Conservation (phyloP, 768 basidiomycete species). For the Kwoniella newhampshirensis region DNA sequence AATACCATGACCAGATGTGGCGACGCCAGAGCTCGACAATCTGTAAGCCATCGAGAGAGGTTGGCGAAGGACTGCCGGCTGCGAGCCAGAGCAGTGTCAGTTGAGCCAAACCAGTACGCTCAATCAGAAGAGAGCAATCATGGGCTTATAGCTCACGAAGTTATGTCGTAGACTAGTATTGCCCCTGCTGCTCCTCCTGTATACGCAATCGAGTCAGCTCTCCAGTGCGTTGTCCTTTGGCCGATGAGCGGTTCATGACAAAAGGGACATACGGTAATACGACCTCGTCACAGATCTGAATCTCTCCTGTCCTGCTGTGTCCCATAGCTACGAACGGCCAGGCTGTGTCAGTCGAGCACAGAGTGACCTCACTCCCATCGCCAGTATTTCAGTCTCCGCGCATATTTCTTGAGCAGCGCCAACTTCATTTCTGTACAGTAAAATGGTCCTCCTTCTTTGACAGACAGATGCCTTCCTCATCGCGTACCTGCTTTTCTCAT, state of each 20-base stretch:
- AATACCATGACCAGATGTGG: slow-evolving; percentile 71
- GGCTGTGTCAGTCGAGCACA: no score
- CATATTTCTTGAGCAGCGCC: no score
- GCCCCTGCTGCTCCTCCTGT: slow-evolving; percentile 64
- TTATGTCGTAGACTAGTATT: slow-evolving; percentile 56
- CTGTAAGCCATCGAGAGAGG: slow-evolving; percentile 83
- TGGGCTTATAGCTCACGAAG: slow-evolving; percentile 61
- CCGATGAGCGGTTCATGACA: neutral
- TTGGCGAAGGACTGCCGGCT: slow-evolving; percentile 86
- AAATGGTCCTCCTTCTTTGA: no score
- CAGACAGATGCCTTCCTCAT: no score
- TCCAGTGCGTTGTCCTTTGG: neutral
- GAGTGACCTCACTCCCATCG: no score
- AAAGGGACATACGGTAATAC: slow-evolving; percentile 65
- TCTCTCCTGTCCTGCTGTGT: slow-evolving; percentile 94
- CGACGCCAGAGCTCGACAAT: slow-evolving; percentile 87
- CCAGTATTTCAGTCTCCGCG: no score
- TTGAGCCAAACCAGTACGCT: neutral
- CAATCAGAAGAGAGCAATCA: neutral
- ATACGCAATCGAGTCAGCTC: neutral
- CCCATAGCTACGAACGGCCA: no score
- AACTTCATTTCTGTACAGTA: no score
- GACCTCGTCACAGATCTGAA: slow-evolving; percentile 84
- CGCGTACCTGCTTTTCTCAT: no score
- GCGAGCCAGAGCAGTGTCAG: neutral